Conservation (phyloP, 768 basidiomycete genomes). For the Baorangia bicolor region DNA sequence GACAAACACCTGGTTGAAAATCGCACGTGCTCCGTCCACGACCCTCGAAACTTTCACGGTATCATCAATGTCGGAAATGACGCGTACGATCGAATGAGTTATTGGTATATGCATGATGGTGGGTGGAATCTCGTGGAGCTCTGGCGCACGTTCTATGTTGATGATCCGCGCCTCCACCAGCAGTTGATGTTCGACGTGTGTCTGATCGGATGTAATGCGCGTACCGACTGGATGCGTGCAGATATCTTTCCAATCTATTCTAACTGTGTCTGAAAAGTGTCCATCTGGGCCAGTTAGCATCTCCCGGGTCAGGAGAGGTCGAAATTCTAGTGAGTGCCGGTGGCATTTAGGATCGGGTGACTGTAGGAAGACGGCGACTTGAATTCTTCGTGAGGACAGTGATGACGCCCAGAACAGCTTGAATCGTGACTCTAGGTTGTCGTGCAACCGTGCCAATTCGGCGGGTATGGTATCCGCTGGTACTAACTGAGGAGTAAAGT, state of each 20-base stretch:
- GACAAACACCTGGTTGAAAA: constrained; percentile 92
- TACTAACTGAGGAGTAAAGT: constrained; percentile 15
- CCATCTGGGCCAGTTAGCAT: constrained; percentile 68
- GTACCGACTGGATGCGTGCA: constrained; percentile 57
- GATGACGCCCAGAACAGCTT: constrained; percentile 80
- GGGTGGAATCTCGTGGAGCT: constrained; percentile 38
- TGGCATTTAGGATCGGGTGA: constrained; percentile 19
- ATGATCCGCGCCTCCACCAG: constrained; percentile 52
- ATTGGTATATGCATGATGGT: constrained; percentile 43
- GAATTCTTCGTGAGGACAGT: constrained; percentile 59
- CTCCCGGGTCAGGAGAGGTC: constrained; percentile 49
- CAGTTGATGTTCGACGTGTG: constrained; percentile 42
- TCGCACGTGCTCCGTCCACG: constrained; percentile 71
- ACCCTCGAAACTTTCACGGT: constrained; percentile 73
- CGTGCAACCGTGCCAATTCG: constrained; percentile 56
- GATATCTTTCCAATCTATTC: constrained; percentile 67
- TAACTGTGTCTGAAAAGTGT: constrained; percentile 64
- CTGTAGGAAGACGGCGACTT: constrained; percentile 56
- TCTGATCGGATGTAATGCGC: constrained; percentile 57
- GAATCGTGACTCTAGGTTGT: constrained; percentile 74
- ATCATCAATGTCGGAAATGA: constrained; percentile 94
- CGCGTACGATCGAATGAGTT: constrained; percentile 62
- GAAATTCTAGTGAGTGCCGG: constrained; percentile 32
- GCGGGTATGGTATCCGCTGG: constrained; percentile 23
- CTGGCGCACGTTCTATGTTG: constrained; percentile 39